Evolutionary conservation across 2,329 filamentous ascomycete genomes (phyloP).

Genomic region (Phialophora chinensis): DNA sequence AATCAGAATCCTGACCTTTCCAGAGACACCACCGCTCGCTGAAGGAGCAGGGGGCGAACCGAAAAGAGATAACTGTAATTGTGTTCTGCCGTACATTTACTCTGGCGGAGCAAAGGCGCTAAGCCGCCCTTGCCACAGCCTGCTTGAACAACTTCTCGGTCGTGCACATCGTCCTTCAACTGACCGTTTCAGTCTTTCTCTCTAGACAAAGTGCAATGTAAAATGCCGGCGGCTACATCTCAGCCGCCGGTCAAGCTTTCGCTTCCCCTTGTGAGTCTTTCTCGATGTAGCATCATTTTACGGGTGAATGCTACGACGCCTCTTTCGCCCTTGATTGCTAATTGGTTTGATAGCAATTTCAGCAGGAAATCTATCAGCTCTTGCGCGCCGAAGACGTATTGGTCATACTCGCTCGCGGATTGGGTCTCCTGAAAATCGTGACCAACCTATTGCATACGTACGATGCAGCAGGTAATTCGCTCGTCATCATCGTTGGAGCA

Average conservation of each 20-base stretch:
- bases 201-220: slow-evolving; percentile 26
- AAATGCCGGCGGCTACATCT: slow-evolving; percentile 51
- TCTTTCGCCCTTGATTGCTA: slow-evolving; percentile 26
- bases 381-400: slow-evolving; percentile 90
- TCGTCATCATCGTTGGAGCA: slow-evolving; percentile 86
- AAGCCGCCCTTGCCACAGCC: not conserved
- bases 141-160: not conserved
- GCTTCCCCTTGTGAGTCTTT: slow-evolving; percentile 60
- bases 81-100: not conserved
- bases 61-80: not conserved
- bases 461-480: slow-evolving; percentile 91
- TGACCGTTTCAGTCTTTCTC: not conserved
- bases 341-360: slow-evolving; percentile 68
- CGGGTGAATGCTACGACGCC: not conserved
- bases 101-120: not conserved
- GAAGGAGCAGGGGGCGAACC: too few species aligned
- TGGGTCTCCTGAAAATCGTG: slow-evolving; percentile 87
- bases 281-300: not conserved
- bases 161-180: not conserved
- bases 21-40: too few species aligned
- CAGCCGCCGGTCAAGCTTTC: slow-evolving; percentile 66
- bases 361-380: slow-evolving; percentile 93
- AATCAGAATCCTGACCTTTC: too few species aligned
- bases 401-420: slow-evolving; percentile 85
- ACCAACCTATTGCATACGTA: slow-evolving; percentile 98